Percentiles rank a stretch among this genome's conserved stretches.
Conservation (phyloP, 2,329 filamentous ascomycete genomes). For the Teratosphaeria nubilosa region DNA sequence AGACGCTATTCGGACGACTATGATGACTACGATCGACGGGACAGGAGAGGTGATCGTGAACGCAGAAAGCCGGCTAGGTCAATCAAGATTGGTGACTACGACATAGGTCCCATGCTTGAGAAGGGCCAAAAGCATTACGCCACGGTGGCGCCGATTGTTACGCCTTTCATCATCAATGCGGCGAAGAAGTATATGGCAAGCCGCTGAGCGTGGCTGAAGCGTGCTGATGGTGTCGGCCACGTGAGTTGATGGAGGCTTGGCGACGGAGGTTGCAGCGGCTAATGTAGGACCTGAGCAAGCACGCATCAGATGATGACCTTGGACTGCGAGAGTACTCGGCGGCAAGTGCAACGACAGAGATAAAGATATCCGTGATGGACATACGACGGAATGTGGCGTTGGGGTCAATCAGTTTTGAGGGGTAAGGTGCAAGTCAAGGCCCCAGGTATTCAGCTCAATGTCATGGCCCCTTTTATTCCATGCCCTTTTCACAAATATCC, state of each 20-base stretch:
- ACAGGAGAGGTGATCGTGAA: conserved; percentile 7
- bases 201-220: background rate
- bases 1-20: conserved; percentile 14
- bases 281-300: background rate
- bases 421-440: background rate
- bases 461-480: background rate
- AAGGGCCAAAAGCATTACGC: conserved; percentile 25
- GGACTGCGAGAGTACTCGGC: background rate
- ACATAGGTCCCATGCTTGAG: conserved; percentile 23
- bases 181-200: conserved; percentile 3
- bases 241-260: background rate
- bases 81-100: conserved; percentile 24
- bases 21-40: conserved; percentile 12
- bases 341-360: background rate
- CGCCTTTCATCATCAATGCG: conserved; percentile 20
- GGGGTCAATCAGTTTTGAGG: background rate
- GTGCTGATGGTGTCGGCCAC: background rate
- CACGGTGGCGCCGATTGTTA: conserved; percentile 22
- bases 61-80: conserved; percentile 15
- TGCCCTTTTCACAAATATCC: background rate
- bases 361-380: background rate
- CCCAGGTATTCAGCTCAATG: background rate
- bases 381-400: background rate
- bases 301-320: background rate
- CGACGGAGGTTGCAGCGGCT: background rate